phyloP scores from a whole-genome alignment of 2,329 filamentous ascomycete genomes.

The Fusarium floridanum region DNA sequence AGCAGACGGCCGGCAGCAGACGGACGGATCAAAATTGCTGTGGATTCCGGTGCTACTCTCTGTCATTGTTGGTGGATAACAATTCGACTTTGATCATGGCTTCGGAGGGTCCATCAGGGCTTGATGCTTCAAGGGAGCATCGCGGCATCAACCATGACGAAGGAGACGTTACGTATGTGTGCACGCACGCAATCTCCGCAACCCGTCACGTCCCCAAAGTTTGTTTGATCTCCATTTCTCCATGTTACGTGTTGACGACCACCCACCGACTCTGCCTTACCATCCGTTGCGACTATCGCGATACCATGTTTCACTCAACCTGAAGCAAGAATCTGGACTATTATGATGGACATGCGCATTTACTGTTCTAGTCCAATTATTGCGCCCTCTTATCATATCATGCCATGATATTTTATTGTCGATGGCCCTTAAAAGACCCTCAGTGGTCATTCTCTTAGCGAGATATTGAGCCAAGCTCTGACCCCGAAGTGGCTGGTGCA shows the following conservation, averaged over 20 bases:
- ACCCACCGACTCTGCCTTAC: conserved; percentile 1
- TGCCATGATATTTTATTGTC: not conserved
- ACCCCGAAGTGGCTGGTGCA: not conserved
- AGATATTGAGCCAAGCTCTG: conserved; percentile 10
- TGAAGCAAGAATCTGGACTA: conserved; percentile 10
- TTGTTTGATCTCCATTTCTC: conserved; percentile 19
- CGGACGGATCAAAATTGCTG: conserved; percentile 29
- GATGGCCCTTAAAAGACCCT: not conserved
- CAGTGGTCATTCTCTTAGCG: not conserved
- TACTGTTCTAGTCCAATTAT: conserved; percentile 10
- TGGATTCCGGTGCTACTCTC: conserved; percentile 24
- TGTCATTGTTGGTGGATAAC: conserved; percentile 26
- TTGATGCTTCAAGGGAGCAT: not conserved
- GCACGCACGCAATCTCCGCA: conserved; percentile 32
- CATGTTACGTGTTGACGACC: not conserved
- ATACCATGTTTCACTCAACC: conserved; percentile 5
- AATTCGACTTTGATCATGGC: conserved; percentile 8
- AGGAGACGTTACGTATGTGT: conserved; percentile 25
- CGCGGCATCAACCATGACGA: not conserved
- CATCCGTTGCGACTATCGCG: conserved; percentile 2
- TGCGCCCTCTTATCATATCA: not conserved
- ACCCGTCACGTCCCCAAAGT: conserved; percentile 18
- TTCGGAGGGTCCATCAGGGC: not conserved
- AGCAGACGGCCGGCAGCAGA: conserved; percentile 17
- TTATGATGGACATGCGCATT: conserved; percentile 10